These are phyloP conservation scores for Exophiala mesophila DNA, from an alignment of 2,329 filamentous ascomycete species.

Conservation along the genomic window DNA sequence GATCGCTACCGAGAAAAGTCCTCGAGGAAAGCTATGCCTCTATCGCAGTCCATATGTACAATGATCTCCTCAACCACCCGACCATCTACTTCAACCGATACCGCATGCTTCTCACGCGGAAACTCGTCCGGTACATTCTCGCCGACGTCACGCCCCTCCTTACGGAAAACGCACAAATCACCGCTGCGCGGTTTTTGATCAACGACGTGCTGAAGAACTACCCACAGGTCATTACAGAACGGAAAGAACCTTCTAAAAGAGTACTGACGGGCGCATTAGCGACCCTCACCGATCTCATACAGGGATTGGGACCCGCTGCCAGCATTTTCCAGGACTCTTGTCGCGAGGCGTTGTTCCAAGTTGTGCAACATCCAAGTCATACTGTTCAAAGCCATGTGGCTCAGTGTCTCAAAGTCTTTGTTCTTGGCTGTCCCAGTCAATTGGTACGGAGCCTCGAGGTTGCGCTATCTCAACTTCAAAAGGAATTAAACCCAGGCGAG, in stretches of 20 bases:
- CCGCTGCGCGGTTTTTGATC: slow-evolving; percentile 73
- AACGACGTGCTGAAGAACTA: slow-evolving; percentile 93
- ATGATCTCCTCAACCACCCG: slow-evolving; percentile 71
- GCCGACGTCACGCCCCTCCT: slow-evolving; percentile 76
- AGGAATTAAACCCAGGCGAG: slow-evolving; percentile 61
- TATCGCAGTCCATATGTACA: slow-evolving; percentile 74
- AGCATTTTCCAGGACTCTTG: slow-evolving; percentile 74
- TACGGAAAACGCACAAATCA: slow-evolving; percentile 81
- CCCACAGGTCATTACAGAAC: slow-evolving; percentile 80
- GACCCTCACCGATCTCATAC: slow-evolving; percentile 72
- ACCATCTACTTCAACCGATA: slow-evolving; percentile 81
- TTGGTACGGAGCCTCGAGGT: slow-evolving; percentile 86
- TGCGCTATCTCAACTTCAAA: slow-evolving; percentile 89
- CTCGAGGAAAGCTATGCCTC: slow-evolving; percentile 76
- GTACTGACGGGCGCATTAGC: slow-evolving; percentile 73
- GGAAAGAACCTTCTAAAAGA: slow-evolving; percentile 82
- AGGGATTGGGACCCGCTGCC: slow-evolving; percentile 74
- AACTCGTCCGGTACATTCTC: slow-evolving; percentile 76
- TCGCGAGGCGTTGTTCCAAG: slow-evolving; percentile 80
- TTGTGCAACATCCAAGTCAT: slow-evolving; percentile 91
- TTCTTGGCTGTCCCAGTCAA: slow-evolving; percentile 86
- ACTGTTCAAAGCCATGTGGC: slow-evolving; percentile 90
- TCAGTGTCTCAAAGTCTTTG: slow-evolving; percentile 78
- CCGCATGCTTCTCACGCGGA: slow-evolving; percentile 75
- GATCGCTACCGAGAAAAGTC: slow-evolving; percentile 71